Base-by-base conservation (phyloP, 2,329 filamentous ascomycete species). In the Penicillium expansum region DNA sequence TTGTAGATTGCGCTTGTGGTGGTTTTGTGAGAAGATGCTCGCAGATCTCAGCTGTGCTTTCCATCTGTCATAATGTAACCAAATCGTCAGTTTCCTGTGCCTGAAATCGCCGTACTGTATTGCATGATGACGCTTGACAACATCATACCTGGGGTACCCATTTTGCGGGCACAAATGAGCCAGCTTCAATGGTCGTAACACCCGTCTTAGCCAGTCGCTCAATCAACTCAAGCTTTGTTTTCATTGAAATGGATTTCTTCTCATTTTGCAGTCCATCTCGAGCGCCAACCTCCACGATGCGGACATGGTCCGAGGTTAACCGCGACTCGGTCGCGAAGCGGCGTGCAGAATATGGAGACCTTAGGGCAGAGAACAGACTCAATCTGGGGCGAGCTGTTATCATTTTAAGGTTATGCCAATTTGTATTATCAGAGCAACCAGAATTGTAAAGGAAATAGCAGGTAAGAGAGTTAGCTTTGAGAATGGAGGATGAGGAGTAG, bases 11-110 rank as follows among this genome's bases (percentile, higher is more conserved):
- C 4, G 83, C 79, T 51, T 73, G 65, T 2, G 83, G 83, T 7
- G 82, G 79, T 7, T 73, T 72, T 49, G 75, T 69, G 52, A 86
- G 74, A 32, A 86, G 71, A 45, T 80, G 75, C 53, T 83, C 76
- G 32, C 86, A 79, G 22, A 87, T 85, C 56, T 85, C 79, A 43
- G 83, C 79, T 9, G 85, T 86, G 57, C 84, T 86, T 14, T 83
- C 85, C 85, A 88, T 88, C 84, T 86, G 57, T 24, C 3, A 22
- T 24, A 7, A 33, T 11, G 20, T 24, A 24, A 11, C 13, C 13
- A 22, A 20, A n/a, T 9, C 6, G 27, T 49, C 38, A 54, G 24
- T 33, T 30, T 56, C 27, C 29, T 1, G 18, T 3, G 38, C 7
- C 20, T 33, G 16, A 18, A n/a, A 43, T 18, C 20, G 37, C 24